Conservation (phyloP, 345 rosid species). For the Arabidopsis arenosa region DNA sequence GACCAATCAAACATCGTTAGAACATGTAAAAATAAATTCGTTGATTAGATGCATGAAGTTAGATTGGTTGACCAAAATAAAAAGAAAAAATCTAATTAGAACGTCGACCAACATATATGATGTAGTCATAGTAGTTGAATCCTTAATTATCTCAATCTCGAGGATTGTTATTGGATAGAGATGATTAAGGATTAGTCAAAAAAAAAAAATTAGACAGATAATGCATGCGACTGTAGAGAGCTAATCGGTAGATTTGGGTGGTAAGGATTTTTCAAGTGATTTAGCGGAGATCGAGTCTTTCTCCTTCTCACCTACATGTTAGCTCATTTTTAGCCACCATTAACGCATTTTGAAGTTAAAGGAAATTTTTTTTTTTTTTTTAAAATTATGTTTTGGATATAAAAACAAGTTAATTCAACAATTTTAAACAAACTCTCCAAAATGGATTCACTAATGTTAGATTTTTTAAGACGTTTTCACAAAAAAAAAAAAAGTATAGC, state of each 20-base stretch:
- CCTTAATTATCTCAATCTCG: not conserved
- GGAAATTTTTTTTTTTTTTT: too few species aligned
- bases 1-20: slow-evolving; percentile 1
- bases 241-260: not conserved
- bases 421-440: too few species aligned
- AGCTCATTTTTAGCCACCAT: too few species aligned
- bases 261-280: not conserved
- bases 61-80: not conserved
- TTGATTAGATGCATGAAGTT: not conserved
- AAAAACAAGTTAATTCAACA: too few species aligned
- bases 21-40: not conserved
- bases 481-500: too few species aligned
- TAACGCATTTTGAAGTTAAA: too few species aligned
- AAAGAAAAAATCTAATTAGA: not conserved
- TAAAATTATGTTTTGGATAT: too few species aligned
- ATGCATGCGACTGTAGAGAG: not conserved
- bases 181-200: not conserved
- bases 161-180: not conserved
- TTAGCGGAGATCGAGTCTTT: too few species aligned
- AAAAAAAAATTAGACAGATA: not conserved
- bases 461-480: too few species aligned
- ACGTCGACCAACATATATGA: not conserved
- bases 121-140: not conserved
- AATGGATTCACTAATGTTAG: too few species aligned
- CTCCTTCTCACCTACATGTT: too few species aligned